These are phyloP conservation scores for Colletotrichum lentis DNA, from an alignment of 2,329 filamentous ascomycete species.

Conservation along the genomic window DNA sequence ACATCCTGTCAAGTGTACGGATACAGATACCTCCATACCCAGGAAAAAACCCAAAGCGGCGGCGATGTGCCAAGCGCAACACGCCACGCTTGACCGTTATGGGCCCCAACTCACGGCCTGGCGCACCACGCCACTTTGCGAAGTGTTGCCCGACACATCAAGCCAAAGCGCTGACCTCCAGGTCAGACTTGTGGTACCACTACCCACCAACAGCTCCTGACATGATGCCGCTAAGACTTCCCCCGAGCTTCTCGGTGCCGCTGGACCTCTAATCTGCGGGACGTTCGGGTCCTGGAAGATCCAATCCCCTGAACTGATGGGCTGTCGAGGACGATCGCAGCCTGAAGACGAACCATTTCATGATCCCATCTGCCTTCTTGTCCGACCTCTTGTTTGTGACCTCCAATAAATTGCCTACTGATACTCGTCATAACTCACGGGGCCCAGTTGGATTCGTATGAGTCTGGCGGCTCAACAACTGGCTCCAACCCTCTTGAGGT, in stretches of 20 bases:
- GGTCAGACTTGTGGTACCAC: conserved; percentile 16
- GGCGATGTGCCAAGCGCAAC: background rate
- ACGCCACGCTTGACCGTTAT: no score
- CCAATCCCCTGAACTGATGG: background rate
- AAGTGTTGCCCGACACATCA: background rate
- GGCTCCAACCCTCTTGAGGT: conserved; percentile 42
- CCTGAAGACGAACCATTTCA: background rate
- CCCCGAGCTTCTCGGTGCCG: background rate
- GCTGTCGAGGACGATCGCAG: background rate
- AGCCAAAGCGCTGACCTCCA: background rate
- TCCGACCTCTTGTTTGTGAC: background rate
- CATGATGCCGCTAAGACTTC: background rate
- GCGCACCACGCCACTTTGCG: conserved; percentile 13
- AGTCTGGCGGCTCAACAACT: conserved; percentile 44
- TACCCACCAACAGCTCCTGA: conserved; percentile 6
- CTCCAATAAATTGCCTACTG: background rate
- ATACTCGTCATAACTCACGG: conserved; percentile 21
- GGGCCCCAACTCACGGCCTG: no score
- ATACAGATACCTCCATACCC: conserved; percentile 2
- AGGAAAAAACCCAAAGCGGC: background rate
- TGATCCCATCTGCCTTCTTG: no score
- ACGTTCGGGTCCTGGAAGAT: background rate
- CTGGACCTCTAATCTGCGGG: background rate
- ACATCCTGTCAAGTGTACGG: conserved; percentile 7
- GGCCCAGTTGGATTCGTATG: conserved; percentile 32